Conservation (phyloP, 2,329 filamentous ascomycete genomes). For the Colletotrichum limetticola region DNA sequence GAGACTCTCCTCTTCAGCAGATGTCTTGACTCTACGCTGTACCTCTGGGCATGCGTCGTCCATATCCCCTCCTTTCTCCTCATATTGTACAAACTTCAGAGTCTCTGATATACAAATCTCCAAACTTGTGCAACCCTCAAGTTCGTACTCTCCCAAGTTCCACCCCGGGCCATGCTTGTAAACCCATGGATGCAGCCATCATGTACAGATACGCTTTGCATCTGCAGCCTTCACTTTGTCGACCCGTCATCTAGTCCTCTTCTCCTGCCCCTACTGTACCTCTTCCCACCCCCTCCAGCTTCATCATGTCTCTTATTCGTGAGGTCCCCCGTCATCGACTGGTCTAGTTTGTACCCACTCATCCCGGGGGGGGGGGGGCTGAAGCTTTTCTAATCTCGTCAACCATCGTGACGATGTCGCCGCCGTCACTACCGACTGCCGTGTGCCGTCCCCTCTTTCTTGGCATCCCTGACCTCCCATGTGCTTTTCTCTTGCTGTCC, state of each 20-base stretch:
- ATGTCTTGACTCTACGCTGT: conserved; percentile 18
- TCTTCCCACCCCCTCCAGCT: background rate
- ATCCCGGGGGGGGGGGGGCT: background rate
- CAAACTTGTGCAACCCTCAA: background rate
- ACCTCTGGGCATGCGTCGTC: conserved; percentile 19
- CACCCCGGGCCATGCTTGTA: background rate
- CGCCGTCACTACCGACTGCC: background rate
- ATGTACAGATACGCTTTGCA: conserved; percentile 21
- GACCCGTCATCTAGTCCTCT: conserved; percentile 19
- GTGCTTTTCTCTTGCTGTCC: background rate
- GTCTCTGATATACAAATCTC: background rate
- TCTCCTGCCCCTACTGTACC: background rate
- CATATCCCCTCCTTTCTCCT: background rate
- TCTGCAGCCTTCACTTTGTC: conserved; percentile 17
- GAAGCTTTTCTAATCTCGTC: conserved; percentile 20
- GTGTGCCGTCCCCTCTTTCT: conserved; percentile 5
- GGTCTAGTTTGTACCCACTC: conserved; percentile 2
- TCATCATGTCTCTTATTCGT: background rate
- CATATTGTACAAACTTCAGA: background rate
- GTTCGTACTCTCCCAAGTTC: background rate
- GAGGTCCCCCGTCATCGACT: conserved; percentile 4
- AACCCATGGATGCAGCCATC: conserved; percentile 3
- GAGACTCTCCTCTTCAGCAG: background rate
- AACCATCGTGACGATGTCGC: conserved; percentile 2
- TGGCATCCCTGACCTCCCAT: conserved; percentile 12